Base-by-base conservation (phyloP, 2,329 filamentous ascomycete genomes). In the Diatrype stigma region DNA sequence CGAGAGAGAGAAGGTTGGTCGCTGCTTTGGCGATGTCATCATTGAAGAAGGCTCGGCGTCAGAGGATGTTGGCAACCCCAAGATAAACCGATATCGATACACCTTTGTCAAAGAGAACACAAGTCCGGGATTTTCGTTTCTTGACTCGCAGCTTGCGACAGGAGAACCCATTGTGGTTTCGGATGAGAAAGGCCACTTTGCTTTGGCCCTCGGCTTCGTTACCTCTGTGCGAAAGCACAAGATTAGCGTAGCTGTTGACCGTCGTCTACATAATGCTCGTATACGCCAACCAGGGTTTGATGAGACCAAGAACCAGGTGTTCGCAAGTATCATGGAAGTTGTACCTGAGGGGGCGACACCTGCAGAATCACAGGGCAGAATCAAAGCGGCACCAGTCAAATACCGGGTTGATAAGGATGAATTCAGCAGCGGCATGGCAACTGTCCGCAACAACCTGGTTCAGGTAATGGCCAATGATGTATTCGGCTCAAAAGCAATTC, bases 321-420 rank as follows among this genome's bases (percentile, higher is more conserved):
- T 97, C 71, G 81, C 82, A 5, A 91, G 92, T 45, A 93, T 96
- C 57, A 96, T 96, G 90, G 89, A 96, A 58, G 85, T 95, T 23
- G 78, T 76, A 12, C 76, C 76, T 5, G 79, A 84, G 60, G 81
- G 78, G 1, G 75, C 74, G 34, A 71, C 71, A 0, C 71, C 76
- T 22, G 73, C 80, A 34, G 73, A 81, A 51, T 75, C 78, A 5
- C 69, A 80, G 38, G 74, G 72, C 26, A 79, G 75, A 57, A 74
- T 77, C 56, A 74, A 77, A 51, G 74, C 77, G 51, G 68, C 78
- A 3, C 81, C 81, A 3, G 72, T 87, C 6, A 77, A 83, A 46
- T 99, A 96, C 62, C 87, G 94, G 22, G 76, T 99, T 3, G 94
- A 99, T 70, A 96, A 96, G 67, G 94, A 99, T 62, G 94, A 99